Evolutionary conservation across 768 basidiomycete genomes (phyloP).

Genomic region (Mycena belliarum): DNA sequence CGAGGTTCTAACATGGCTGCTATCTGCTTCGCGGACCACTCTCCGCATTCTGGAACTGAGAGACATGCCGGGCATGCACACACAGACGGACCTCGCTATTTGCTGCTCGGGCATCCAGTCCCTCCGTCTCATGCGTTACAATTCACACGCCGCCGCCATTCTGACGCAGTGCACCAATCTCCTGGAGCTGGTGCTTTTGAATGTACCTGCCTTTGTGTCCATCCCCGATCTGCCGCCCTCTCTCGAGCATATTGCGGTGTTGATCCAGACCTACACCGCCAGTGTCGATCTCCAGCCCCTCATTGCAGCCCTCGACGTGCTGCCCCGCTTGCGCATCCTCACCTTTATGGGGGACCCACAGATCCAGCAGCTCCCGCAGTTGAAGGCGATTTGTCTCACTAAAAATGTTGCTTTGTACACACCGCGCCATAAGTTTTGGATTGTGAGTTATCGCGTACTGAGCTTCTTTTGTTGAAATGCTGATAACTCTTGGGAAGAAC

Average conservation of each 20-base stretch:
- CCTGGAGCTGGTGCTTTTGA: constrained; percentile 41
- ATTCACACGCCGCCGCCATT: constrained; percentile 31
- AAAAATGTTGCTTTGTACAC: constrained; percentile 30
- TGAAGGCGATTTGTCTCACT: constrained; percentile 31
- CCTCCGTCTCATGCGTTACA: constrained; percentile 41
- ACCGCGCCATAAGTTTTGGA: constrained; percentile 32
- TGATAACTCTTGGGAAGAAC: constrained; percentile 23
- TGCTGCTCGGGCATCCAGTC: constrained; percentile 41
- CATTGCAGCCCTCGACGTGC: constrained; percentile 31
- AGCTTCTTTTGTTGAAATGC: neutral
- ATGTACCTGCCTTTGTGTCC: constrained; percentile 34
- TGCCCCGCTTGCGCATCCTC: constrained; percentile 38
- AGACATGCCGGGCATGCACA: constrained; percentile 32
- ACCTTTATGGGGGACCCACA: constrained; percentile 34
- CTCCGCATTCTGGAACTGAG: constrained; percentile 44
- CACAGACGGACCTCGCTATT: constrained; percentile 27
- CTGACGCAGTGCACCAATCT: constrained; percentile 38
- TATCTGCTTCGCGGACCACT: constrained; percentile 33
- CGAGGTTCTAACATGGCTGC: constrained; percentile 38
- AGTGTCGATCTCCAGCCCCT: constrained; percentile 29
- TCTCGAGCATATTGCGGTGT: constrained; percentile 42
- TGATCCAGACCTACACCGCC: constrained; percentile 28
- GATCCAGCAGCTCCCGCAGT: constrained; percentile 6
- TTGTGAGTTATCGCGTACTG: constrained; percentile 32
- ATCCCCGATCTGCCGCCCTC: constrained; percentile 36